Evolutionary conservation across 805 yeast species (phyloP).

Genomic region (Saturnispora silvae): DNA sequence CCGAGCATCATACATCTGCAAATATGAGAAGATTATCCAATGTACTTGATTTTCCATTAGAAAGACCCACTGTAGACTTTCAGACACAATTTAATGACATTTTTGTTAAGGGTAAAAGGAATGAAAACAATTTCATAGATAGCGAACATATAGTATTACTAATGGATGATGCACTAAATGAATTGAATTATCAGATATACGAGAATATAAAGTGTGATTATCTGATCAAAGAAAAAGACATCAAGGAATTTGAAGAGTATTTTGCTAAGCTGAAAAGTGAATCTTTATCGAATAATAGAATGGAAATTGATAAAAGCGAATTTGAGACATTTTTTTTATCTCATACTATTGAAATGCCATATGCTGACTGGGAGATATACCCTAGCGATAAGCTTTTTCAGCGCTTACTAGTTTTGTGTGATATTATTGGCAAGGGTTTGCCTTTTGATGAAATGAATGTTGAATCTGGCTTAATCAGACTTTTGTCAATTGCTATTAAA

Average conservation of each 20-base stretch:
- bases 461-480: not conserved
- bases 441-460: conserved; percentile 1
- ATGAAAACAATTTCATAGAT: conserved; percentile 8
- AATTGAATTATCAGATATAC: not conserved
- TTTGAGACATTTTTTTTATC: conserved; percentile 8
- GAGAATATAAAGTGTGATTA: conserved; percentile 7
- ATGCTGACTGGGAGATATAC: conserved; percentile 3
- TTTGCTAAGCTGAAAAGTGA: not conserved
- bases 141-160: conserved; percentile 6
- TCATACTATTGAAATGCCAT: conserved; percentile 10
- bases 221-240: conserved; percentile 7
- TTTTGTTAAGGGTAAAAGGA: not conserved
- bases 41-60: too few species aligned
- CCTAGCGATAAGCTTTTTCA: conserved; percentile 9
- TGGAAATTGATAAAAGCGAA: conserved; percentile 5
- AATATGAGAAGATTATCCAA: conserved; percentile 7
- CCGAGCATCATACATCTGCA: conserved; percentile 9
- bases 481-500: not conserved
- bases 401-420: conserved; percentile 11
- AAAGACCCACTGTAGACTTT: not conserved
- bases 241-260: conserved; percentile 3
- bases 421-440: conserved; percentile 7
- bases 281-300: too few species aligned
- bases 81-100: conserved; percentile 1
- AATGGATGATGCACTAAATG: conserved; percentile 1